phyloP scores from a whole-genome alignment of 257 asterid genomes.

The Solanum neorickii region DNA sequence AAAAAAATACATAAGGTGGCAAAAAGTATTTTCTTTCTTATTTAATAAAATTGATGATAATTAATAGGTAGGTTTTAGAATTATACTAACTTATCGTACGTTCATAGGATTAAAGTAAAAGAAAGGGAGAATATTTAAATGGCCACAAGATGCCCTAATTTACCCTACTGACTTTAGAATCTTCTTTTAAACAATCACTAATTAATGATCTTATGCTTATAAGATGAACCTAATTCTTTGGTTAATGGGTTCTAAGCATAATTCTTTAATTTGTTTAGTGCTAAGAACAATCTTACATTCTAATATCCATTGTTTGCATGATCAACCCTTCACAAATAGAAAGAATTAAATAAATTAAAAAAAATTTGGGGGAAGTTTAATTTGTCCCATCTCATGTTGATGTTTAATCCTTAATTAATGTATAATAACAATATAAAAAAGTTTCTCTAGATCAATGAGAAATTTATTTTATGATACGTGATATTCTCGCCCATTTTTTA shows the following conservation, averaged over 20 bases:
- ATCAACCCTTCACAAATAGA: background rate
- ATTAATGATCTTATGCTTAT: background rate
- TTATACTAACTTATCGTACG: background rate
- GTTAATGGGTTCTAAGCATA: background rate
- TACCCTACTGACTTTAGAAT: background rate
- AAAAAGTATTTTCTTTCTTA: background rate
- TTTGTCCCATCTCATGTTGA: background rate
- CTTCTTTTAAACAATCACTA: background rate
- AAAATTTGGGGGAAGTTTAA: background rate
- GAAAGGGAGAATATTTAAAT: background rate
- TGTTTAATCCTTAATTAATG: background rate
- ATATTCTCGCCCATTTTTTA: background rate
- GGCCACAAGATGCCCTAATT: background rate
- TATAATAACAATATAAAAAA: background rate
- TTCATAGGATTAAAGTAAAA: background rate
- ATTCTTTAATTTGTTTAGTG: background rate
- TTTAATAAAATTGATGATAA: background rate
- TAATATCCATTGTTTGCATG: background rate
- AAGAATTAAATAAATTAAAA: background rate
- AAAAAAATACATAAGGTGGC: background rate
- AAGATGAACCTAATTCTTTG: background rate
- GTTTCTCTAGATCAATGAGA: background rate
- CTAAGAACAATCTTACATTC: background rate
- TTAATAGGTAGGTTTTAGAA: background rate
- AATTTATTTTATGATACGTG: background rate